Evolutionary conservation across 108 stramenopile species (phyloP), one percentile per base, ranked within the genome.

Genomic region (Fragilaria radians): DNA sequence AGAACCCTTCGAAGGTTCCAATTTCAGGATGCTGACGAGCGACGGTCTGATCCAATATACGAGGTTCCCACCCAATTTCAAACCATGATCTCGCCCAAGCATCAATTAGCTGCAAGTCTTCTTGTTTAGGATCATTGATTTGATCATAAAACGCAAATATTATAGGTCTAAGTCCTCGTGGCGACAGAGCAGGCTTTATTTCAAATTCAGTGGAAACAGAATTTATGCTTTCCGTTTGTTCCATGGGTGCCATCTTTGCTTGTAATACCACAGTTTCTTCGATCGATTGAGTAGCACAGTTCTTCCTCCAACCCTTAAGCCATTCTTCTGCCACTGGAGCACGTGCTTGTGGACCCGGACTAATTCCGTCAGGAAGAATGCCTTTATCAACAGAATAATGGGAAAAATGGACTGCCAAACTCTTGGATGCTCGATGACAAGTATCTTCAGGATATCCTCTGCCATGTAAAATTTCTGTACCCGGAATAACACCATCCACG

Each of bases 321-420:
- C 55, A 57, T 32, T 57, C 55, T 21, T 21, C 28, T 14, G 55
- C 55, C 19, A 57, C 28, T 3, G 31, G n/a, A 3, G 55, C 25
- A 22, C 55, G 31, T 5, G 22, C 55, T 34, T 29, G n/a, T 21
- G 55, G 32, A 27, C 33, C 33, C 18, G 32, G 19, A 17, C 19
- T 19, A 3, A 32, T 57, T 7, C 36, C 36, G 11, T 42, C 36
- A 1, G 2, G n/a, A 17, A 27, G 22, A 32, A 57, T 32, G 3
- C 55, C 55, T 1, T 57, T 29, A 24, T 57, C 55, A 3, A 57
- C 28, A 1, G 55, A 57, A 19, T 57, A 36, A 57, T 57, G 55
- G 22, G 55, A 57, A 24, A 57, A 57, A 57, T 57, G 50, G 7
- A 51, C 50, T 7, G 50, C 50, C 9, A 19, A 25, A 9, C 7